A percentile compares a stretch with the other conserved stretches of the same genome.
Evolutionary conservation across 225 moss, liverwort and hornwort species (phyloP).

Genomic region (Antitrichia curtipendula): DNA sequence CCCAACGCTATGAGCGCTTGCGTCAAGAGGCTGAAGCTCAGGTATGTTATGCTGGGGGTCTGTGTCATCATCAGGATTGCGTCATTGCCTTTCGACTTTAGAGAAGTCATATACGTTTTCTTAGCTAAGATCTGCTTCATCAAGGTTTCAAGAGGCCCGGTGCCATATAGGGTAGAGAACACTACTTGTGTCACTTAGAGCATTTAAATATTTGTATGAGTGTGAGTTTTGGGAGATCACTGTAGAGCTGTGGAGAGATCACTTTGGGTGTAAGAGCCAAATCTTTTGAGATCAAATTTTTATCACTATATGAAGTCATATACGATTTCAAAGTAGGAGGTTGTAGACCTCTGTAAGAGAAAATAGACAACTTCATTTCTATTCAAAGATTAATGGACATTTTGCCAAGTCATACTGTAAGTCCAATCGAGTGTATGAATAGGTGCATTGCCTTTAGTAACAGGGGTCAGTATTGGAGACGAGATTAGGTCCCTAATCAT

Average conservation of each 20-base stretch:
- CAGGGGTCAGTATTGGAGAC: background rate
- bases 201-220: background rate
- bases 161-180: background rate
- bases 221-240: background rate
- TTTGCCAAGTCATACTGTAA: background rate
- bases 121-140: background rate
- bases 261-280: background rate
- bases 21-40: constrained; percentile 97
- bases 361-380: background rate
- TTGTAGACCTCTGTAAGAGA: background rate
- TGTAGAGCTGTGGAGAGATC: background rate
- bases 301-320: background rate
- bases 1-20: constrained; percentile 87
- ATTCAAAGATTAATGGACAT: background rate
- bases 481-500: background rate
- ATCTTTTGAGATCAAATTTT: background rate
- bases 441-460: background rate
- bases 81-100: background rate
- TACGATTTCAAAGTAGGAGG: background rate
- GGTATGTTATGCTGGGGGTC: constrained; percentile 3
- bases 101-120: background rate
- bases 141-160: background rate
- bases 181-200: background rate
- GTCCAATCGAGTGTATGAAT: background rate
- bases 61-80: background rate